These are phyloP conservation scores for Paramecium pentaurelia DNA, from an alignment of 73 alveolate genomes.

Conservation along the genomic window DNA sequence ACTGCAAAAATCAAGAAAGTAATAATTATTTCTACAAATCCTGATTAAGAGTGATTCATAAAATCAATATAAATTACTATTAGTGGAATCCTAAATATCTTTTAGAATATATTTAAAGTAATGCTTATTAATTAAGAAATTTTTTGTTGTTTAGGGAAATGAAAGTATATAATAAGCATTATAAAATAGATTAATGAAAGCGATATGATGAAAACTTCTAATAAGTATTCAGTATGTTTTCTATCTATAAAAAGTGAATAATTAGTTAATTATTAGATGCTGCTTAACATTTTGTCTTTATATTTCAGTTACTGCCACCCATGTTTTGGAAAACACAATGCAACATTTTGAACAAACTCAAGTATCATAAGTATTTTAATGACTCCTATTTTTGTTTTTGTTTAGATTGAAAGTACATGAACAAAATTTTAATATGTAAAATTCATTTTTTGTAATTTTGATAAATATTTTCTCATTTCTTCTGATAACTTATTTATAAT, in stretches of 20 bases:
- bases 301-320: not conserved
- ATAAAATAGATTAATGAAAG: not conserved
- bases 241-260: not conserved
- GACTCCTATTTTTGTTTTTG: not conserved
- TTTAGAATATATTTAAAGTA: not conserved
- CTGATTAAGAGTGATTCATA: not conserved
- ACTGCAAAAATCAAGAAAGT: not conserved
- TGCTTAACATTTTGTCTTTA: not conserved
- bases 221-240: not conserved
- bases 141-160: not conserved
- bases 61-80: not conserved
- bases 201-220: not conserved
- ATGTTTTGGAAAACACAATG: not conserved
- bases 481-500: slow-evolving; percentile 3
- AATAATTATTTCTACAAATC: not conserved
- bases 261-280: not conserved
- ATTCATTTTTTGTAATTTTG: not conserved
- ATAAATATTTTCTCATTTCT: slow-evolving; percentile 25
- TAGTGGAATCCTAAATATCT: not conserved
- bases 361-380: not conserved
- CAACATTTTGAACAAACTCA: slow-evolving; percentile 19
- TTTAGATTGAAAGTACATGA: not conserved
- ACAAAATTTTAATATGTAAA: slow-evolving; percentile 21
- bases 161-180: not conserved
- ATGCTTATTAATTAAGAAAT: not conserved